These are phyloP conservation scores for Lyophyllum shimeji DNA, from an alignment of 768 basidiomycete genomes.

Conservation along the genomic window DNA sequence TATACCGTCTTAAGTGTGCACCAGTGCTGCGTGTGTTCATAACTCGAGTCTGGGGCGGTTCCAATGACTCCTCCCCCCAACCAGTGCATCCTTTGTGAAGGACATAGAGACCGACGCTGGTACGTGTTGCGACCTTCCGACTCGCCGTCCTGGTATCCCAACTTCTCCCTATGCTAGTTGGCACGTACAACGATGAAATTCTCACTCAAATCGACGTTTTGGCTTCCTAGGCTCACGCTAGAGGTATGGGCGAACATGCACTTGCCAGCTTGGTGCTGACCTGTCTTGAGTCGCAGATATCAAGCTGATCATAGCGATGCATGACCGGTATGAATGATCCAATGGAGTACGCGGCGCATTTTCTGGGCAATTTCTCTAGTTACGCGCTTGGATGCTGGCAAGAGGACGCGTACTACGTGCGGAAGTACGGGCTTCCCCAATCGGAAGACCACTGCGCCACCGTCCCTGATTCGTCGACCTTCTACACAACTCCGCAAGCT, in stretches of 20 bases:
- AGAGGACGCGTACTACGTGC: conserved; percentile 25
- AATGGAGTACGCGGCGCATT: neutral
- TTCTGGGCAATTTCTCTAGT: neutral
- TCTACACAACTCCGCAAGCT: conserved; percentile 25
- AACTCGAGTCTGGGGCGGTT: too few relatives aligned
- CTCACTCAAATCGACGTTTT: conserved; percentile 22
- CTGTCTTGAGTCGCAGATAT: conserved; percentile 16
- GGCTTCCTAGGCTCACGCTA: conserved; percentile 22
- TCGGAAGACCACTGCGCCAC: conserved; percentile 18
- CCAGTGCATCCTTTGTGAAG: too few relatives aligned
- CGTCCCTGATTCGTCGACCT: conserved; percentile 23
- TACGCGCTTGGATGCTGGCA: conserved; percentile 28
- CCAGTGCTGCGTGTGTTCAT: too few relatives aligned
- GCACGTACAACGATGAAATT: conserved; percentile 23
- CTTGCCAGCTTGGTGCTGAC: neutral
- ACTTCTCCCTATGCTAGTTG: conserved; percentile 15
- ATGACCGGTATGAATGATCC: conserved; percentile 16
- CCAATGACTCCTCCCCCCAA: too few relatives aligned
- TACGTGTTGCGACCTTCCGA: too few relatives aligned
- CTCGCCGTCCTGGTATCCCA: too few relatives aligned
- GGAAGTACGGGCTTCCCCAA: conserved; percentile 21
- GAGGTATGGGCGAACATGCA: conserved; percentile 8
- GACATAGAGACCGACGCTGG: neutral
- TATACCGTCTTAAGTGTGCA: too few relatives aligned
- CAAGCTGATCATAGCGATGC: conserved; percentile 27